phyloP scores from a whole-genome alignment of 192 early-diverging fungal species.

The Mortierella hygrophila region DNA sequence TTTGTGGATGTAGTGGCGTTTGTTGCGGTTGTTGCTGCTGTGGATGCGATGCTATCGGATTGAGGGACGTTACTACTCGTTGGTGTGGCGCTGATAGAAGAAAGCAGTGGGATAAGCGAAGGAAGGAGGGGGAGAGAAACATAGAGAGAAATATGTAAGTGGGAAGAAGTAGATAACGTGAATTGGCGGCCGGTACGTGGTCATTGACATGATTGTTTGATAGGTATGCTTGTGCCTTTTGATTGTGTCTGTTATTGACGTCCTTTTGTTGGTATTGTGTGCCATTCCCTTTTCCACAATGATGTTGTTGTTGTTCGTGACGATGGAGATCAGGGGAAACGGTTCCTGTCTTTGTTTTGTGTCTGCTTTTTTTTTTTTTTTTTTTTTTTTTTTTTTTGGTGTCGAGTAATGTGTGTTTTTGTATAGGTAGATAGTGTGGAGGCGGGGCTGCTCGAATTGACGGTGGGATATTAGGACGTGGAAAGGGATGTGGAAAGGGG shows the following conservation, averaged over 20 bases:
- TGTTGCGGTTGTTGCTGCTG: slow-evolving; percentile 10
- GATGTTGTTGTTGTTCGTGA: neutral
- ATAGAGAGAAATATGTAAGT: neutral
- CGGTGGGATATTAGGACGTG: neutral
- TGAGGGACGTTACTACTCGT: neutral
- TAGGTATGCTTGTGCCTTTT: neutral
- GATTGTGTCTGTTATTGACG: neutral
- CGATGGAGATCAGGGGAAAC: neutral
- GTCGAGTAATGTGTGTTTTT: too few relatives aligned
- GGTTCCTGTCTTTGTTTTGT: too few relatives aligned
- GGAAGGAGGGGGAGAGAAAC: neutral
- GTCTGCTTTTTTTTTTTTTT: neutral
- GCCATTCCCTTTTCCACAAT: too few relatives aligned
- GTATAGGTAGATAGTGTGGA: neutral
- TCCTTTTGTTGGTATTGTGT: slow-evolving; percentile 10
- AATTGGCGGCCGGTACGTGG: neutral
- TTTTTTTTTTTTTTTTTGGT: too few relatives aligned
- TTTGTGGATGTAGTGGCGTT: neutral
- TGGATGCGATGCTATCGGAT: neutral
- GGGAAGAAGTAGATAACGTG: neutral
- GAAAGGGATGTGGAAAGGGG: neutral
- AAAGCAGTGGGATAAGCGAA: neutral
- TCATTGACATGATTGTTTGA: neutral
- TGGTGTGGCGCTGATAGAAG: neutral
- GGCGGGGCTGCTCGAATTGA: neutral